Evolutionary conservation across 2,329 filamentous ascomycete genomes (phyloP), one percentile per base, ranked within the genome.

Genomic region (Daldinia eschscholtzii): DNA sequence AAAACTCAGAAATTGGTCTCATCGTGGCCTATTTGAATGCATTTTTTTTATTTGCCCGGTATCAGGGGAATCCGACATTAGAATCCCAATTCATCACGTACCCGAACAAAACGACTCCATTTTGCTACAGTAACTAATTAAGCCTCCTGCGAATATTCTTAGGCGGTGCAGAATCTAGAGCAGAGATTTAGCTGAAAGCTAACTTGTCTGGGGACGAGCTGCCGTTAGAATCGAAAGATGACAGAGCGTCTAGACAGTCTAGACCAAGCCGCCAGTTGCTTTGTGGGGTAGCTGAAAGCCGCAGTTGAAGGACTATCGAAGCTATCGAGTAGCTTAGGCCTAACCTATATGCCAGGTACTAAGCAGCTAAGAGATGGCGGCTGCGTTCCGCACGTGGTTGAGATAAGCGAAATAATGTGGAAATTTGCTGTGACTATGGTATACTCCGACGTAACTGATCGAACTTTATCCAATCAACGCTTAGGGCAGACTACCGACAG

Each of bases 251-350:
- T 50, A 33, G 39, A 53, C 7, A 44, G 61, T 68, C 65, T 68
- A 61, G 65, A 64, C 60, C 57, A 46, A 18, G 41, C 52, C 23
- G 50, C 41, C 6, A 42, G 35, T 53, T 53, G 23, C 9, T 55
- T 35, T 67, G 63, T 63, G 63, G 59, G 48, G 59, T 46, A 58
- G 57, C 61, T 57, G 64, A 62, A 57, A 41, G 46, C 44, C 35
- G 42, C 23, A 50, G 44, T 2, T 35, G 13, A 52, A 52, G 35
- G n/a, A 61, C 44, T 61, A 64, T 64, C 44, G 57, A 67, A 60
- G 58, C 44, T 61, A 64, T 64, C 37, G 57, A 67, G 60, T 28
- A 64, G 61, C 42, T 67, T 57, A 30, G 60, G 50, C 33, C 41
- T 18, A 35, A n/a, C 15, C 30, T 56, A 50, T 37, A 33, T 52